Base-by-base conservation (phyloP, 805 yeast genomes). In the Schwanniomyces yamadae region DNA sequence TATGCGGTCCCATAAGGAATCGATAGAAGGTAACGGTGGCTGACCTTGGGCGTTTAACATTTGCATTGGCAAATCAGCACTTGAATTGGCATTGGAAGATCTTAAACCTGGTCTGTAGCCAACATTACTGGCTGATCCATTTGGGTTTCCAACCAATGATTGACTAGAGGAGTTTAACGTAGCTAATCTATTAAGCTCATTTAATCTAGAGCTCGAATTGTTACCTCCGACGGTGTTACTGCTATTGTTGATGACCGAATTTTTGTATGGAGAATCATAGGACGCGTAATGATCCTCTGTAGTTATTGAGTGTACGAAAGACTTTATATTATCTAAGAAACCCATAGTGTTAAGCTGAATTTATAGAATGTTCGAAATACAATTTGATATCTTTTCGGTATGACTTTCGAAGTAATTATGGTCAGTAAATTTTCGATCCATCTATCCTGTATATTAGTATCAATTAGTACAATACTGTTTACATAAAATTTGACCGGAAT, bases 231-330 rank as follows among this genome's bases (percentile, higher is more conserved):
- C 40, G 5, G 38, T 31, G 28, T 36, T 39, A 17, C 24, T 28
- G 23, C 41, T 33, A 17, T 36, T 34, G 17, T 35, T 43, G 13
- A 41, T 51, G 15, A 48, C 48, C 7, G 59, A 47, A 34, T 53
- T 50, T 33, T 48, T 54, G 35, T 56, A 57, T 3, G 65, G 61
- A 12, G 63, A 62, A 9, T 69, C 78, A 41, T 71, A 77, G 26
- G 75, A 69, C 15, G 82, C 82, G 50, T 77, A 77, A 49, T 77
- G 82, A 45, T 77, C 82, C 6, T 70, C 73, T 3, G 82, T 77
- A 6, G 81, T 76, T 26, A 77, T 66, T 18, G 78, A 73, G 48
- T 77, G 70, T 27, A 61, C 50, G 40, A 66, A 65, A 5, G 67
- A 51, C 44, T 66, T 65, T n/a, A 66, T 37, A 31, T 60, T 57